Base-by-base conservation (phyloP, 139 green algal species). In the Protoeuglena noctilucae region DNA sequence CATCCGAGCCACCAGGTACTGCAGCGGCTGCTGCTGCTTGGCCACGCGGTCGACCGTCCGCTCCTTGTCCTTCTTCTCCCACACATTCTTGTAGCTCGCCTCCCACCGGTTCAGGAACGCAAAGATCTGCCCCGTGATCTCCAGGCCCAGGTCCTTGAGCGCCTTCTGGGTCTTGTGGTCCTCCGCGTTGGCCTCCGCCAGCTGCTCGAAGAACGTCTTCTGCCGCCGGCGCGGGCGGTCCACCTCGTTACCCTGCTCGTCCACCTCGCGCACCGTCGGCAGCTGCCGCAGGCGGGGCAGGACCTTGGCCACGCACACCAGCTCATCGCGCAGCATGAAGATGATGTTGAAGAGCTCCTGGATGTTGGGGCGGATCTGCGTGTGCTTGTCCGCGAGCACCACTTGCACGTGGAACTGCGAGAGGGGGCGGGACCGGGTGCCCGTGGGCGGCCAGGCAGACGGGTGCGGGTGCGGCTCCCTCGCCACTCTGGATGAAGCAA, bases 81-180 rank as follows among this genome's bases (percentile, higher is more conserved):
- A 94, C 41, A 94, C 65, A 69, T 86, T 75, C 64, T 82, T 79
- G 79, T 92, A 94, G 71, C 88, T 92, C 65, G 84, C 82, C 73
- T 89, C 80, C 82, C 77, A 93, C 65, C 86, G 82, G 12, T 73
- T 61, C 16, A 91, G 63, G 56, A 78, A 67, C 23, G 51, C 47
- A 52, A 89, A 76, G 19, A 87, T 73, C 59, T 88, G 34, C 34
- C 9, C 34, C 34, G 68, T 82, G 49, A 94, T 78, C 50, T 81
- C 78, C 5, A 64, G 69, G 0, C 79, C 87, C 67, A 95, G 87
- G 28, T 77, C 54, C 48, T 73, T 61, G 46, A 93, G 84, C 51
- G 70, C 72, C 60, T 81, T 79, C 17, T 88, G 54, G 18, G 81
- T 81, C 1, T 76, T 73, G 9, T 43, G 7, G 31, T 93, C 80